Evolutionary conservation across 176 grass and related monocot species (phyloP).

Genomic region (Zea mays): DNA sequence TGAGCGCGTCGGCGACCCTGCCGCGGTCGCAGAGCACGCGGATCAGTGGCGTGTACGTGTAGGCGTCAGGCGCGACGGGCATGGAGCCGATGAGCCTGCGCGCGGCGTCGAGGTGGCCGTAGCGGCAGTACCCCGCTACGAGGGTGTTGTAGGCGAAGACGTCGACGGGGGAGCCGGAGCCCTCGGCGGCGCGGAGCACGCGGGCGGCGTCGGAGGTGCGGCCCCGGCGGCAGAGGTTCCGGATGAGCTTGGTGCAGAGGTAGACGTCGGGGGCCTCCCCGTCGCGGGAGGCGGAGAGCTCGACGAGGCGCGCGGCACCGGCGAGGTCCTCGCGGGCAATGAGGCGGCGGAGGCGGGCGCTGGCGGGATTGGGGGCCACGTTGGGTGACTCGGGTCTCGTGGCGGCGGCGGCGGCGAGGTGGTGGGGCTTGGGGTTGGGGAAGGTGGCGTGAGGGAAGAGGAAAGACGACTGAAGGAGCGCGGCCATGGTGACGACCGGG

Average conservation of each 20-base stretch:
- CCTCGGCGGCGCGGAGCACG: conserved; percentile 54
- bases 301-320: conserved; percentile 50
- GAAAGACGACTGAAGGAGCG: conserved; percentile 34
- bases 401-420: background rate
- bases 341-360: conserved; percentile 51
- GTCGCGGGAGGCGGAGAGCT: conserved; percentile 40
- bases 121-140: conserved; percentile 50
- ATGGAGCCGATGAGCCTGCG: conserved; percentile 48
- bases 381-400: background rate
- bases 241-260: conserved; percentile 68
- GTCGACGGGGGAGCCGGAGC: conserved; percentile 38
- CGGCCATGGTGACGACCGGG: conserved; percentile 39
- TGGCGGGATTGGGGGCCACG: conserved; percentile 32
- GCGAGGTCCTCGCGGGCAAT: conserved; percentile 56
- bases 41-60: conserved; percentile 73
- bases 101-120: conserved; percentile 50
- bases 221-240: conserved; percentile 58
- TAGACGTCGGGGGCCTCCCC: conserved; percentile 53
- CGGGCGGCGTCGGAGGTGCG: conserved; percentile 59
- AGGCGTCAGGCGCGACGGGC: conserved; percentile 62
- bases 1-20: conserved; percentile 49
- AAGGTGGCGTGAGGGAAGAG: conserved; percentile 32
- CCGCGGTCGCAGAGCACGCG: conserved; percentile 57
- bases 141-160: conserved; percentile 66
- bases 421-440: conserved; percentile 27